These are phyloP conservation scores for Clathrospora elynae DNA, from an alignment of 2,329 filamentous ascomycete genomes.

Conservation along the genomic window DNA sequence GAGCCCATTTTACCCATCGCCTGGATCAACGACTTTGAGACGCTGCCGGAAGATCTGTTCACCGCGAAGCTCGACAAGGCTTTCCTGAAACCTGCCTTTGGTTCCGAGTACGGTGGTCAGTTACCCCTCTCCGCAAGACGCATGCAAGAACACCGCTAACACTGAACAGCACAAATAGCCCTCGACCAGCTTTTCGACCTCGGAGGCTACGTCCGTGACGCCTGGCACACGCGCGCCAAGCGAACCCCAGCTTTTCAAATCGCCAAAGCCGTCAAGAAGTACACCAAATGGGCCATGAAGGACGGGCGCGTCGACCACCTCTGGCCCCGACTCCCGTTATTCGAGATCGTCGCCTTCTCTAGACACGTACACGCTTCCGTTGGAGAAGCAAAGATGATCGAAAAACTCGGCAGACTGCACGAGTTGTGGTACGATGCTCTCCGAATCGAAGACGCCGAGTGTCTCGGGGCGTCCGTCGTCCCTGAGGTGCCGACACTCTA, in stretches of 20 bases:
- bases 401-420: conserved; percentile 53
- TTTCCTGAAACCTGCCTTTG: conserved; percentile 53
- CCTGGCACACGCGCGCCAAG: conserved; percentile 47
- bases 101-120: conserved; percentile 55
- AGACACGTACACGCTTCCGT: conserved; percentile 46
- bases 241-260: conserved; percentile 49
- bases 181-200: conserved; percentile 57
- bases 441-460: conserved; percentile 21
- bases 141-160: conserved; percentile 13
- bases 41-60: conserved; percentile 60
- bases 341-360: conserved; percentile 53
- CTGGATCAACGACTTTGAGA: conserved; percentile 61
- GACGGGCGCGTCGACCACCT: conserved; percentile 53
- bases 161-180: conserved; percentile 55
- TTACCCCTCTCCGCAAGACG: neutral
- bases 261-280: conserved; percentile 51
- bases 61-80: conserved; percentile 49
- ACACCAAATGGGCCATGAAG: conserved; percentile 59
- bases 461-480: conserved; percentile 7
- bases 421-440: conserved; percentile 50
- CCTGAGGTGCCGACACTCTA: conserved; percentile 56
- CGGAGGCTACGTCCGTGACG: conserved; percentile 59
- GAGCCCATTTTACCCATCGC: conserved; percentile 60
- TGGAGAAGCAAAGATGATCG: conserved; percentile 52
- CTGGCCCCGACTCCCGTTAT: conserved; percentile 50